phyloP scores from a whole-genome alignment of 1,284 basidiomycete genomes.

The Vanrija humicola region DNA sequence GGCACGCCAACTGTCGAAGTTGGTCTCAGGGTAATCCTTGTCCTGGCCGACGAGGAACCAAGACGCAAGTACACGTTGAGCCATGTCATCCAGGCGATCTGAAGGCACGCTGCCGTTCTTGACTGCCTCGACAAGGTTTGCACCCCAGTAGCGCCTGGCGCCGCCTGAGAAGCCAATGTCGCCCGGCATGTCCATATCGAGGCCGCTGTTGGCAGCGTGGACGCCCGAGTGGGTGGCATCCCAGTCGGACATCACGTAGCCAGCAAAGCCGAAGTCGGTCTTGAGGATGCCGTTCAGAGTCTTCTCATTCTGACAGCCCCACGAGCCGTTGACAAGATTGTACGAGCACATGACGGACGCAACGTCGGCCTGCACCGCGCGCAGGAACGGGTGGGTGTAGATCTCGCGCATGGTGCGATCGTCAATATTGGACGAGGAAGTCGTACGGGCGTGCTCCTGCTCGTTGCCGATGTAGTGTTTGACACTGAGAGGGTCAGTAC shows the following conservation, averaged over 20 bases:
- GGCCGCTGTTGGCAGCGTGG: conserved; percentile 15
- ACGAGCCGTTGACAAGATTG: conserved; percentile 62
- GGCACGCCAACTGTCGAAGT: conserved; percentile 15
- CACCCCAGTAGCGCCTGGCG: conserved; percentile 12
- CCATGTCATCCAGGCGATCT: conserved; percentile 35
- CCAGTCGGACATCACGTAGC: conserved; percentile 36
- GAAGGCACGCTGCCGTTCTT: conserved; percentile 25
- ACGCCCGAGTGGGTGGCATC: conserved; percentile 18
- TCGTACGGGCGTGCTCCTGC: conserved; percentile 23
- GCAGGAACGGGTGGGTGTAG: conserved; percentile 54
- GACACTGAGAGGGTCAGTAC: background rate
- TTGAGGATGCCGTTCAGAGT: conserved; percentile 68
- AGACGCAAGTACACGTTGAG: conserved; percentile 26
- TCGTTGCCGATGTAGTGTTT: conserved; percentile 30
- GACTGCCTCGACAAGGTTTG: conserved; percentile 22
- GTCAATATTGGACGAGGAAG: conserved; percentile 22
- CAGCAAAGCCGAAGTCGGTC: conserved; percentile 63
- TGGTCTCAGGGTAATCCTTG: conserved; percentile 19
- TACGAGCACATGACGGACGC: conserved; percentile 71
- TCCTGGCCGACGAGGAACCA: conserved; percentile 36
- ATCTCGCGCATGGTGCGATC: conserved; percentile 26
- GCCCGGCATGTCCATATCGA: conserved; percentile 53
- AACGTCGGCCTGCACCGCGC: conserved; percentile 65
- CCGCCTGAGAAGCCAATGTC: conserved; percentile 16
- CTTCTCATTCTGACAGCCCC: conserved; percentile 60